These are phyloP conservation scores for Butyriboletus loyo DNA, from an alignment of 768 basidiomycete genomes.

Conservation along the genomic window DNA sequence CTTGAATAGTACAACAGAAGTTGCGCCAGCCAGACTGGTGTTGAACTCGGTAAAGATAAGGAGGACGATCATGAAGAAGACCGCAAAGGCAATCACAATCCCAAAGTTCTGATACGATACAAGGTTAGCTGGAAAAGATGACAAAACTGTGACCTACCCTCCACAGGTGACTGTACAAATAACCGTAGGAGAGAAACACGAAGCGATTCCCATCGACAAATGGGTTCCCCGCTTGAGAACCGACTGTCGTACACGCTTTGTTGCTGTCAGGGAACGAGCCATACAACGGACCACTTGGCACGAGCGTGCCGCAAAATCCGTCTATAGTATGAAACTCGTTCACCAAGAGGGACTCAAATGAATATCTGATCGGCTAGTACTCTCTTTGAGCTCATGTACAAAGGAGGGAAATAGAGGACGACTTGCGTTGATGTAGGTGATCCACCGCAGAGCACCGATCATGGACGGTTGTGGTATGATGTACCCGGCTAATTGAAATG, in stretches of 20 bases:
- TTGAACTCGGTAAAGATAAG: constrained; percentile 60
- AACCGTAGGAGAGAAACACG: constrained; percentile 41
- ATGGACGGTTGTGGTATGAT: constrained; percentile 58
- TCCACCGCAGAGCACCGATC: constrained; percentile 69
- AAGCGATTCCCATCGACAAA: constrained; percentile 62
- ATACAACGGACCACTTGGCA: constrained; percentile 64
- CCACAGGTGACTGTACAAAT: constrained; percentile 48
- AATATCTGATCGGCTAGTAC: constrained; percentile 50
- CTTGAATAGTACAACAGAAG: constrained; percentile 61
- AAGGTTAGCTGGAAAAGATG: not conserved
- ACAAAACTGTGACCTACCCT: constrained; percentile 29
- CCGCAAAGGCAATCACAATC: constrained; percentile 62
- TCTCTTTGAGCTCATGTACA: not conserved
- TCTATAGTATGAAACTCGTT: constrained; percentile 80
- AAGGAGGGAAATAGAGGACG: constrained; percentile 30
- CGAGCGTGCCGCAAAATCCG: constrained; percentile 56
- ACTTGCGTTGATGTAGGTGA: constrained; percentile 59
- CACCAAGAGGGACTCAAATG: constrained; percentile 68
- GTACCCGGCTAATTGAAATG: constrained; percentile 40
- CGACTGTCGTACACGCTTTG: constrained; percentile 75
- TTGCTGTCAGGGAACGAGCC: constrained; percentile 52
- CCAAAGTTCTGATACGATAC: constrained; percentile 53
- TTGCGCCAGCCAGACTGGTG: constrained; percentile 34
- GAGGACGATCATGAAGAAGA: constrained; percentile 53
- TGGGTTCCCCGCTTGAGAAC: constrained; percentile 58